Percentiles rank a stretch among this genome's conserved stretches.
Conservation (phyloP, 176 grass and related monocot species). For the Eragrostis curvula region DNA sequence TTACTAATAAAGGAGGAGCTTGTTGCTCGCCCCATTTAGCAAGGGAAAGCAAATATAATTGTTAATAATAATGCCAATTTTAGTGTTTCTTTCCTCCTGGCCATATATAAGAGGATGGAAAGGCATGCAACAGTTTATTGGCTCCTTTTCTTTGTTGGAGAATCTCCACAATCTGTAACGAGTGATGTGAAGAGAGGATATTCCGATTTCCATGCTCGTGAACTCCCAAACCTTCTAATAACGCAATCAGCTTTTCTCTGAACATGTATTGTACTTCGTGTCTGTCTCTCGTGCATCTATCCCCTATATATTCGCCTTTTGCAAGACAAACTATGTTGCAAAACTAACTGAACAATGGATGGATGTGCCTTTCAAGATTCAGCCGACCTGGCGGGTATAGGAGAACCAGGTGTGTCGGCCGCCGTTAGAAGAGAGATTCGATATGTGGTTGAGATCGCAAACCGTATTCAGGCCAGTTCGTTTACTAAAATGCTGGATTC, state of each 20-base stretch:
- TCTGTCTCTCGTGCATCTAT: neutral
- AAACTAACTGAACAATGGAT: conserved; percentile 7
- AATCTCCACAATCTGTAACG: neutral
- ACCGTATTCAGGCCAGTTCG: too few relatives aligned
- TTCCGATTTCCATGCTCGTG: neutral
- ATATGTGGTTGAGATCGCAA: too few relatives aligned
- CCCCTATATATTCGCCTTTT: conserved; percentile 9
- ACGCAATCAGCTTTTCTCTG: neutral
- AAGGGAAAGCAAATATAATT: neutral
- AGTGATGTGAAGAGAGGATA: neutral
- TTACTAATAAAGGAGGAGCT: neutral
- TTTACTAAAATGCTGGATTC: too few relatives aligned
- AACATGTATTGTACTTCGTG: neutral
- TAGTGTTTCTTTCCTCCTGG: too few relatives aligned
- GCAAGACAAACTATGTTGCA: conserved; percentile 16
- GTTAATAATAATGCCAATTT: too few relatives aligned
- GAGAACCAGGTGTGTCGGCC: neutral
- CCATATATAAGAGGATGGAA: too few relatives aligned
- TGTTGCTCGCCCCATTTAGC: neutral
- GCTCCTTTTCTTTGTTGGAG: too few relatives aligned
- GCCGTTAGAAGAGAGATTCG: neutral
- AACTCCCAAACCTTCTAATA: neutral
- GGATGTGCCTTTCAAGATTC: conserved; percentile 19
- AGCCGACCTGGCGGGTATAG: neutral
- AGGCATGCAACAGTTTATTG: too few relatives aligned